Conservation (phyloP, 495 filamentous ascomycete genomes). For the Podospora tetraspora region DNA sequence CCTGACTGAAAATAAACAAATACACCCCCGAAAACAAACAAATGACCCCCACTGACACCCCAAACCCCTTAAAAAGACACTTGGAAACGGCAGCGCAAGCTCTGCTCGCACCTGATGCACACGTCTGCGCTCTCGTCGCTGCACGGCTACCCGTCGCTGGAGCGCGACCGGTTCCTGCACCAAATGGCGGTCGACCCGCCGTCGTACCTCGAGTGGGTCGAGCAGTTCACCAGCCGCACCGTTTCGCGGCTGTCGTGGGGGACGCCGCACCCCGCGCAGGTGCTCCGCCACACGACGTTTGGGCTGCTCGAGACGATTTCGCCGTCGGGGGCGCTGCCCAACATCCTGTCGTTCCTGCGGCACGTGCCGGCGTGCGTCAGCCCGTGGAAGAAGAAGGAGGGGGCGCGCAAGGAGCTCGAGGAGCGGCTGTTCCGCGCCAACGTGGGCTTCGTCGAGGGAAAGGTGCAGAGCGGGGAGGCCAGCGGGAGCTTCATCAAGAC, state of each 20-base stretch:
- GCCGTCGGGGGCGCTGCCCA: slow-evolving; percentile 52
- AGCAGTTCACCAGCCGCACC: slow-evolving; percentile 55
- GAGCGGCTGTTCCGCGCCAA: slow-evolving; percentile 32
- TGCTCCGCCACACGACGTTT: slow-evolving; percentile 51
- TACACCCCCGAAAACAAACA: not conserved
- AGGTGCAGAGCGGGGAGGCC: slow-evolving; percentile 19
- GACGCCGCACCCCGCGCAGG: slow-evolving; percentile 38
- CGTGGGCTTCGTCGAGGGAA: slow-evolving; percentile 39
- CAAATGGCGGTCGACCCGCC: slow-evolving; percentile 34
- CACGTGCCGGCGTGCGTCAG: slow-evolving; percentile 38
- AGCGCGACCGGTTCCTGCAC: slow-evolving; percentile 51
- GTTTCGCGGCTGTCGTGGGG: slow-evolving; percentile 58
- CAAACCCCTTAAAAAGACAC: slow-evolving; percentile 32
- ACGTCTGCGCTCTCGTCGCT: slow-evolving; percentile 38
- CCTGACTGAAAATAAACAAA: not conserved
- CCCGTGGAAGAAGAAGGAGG: slow-evolving; percentile 51
- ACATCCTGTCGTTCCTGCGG: slow-evolving; percentile 41
- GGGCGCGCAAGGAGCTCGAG: slow-evolving; percentile 36
- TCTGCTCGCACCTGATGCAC: slow-evolving; percentile 53
- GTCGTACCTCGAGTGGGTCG: slow-evolving; percentile 50
- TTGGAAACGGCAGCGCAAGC: slow-evolving; percentile 54
- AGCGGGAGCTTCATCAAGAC: slow-evolving; percentile 43
- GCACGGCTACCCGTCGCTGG: slow-evolving; percentile 48
- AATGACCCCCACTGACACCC: not conserved
- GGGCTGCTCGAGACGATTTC: slow-evolving; percentile 54